Base-by-base conservation (phyloP, 2,329 filamentous ascomycete species). In the Neospermospora avenae region DNA sequence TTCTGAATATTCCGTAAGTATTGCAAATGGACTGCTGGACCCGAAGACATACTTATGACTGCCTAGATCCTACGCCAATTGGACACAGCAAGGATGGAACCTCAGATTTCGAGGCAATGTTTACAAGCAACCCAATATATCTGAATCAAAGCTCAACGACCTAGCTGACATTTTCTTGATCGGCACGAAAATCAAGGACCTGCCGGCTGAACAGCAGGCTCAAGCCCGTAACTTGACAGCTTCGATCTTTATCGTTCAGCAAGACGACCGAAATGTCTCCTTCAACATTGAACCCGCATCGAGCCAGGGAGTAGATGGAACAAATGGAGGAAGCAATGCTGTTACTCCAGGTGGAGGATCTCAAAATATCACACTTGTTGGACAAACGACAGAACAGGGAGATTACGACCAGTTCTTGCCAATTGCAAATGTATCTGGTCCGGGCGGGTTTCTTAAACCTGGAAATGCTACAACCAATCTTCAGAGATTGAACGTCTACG, bases 51-150 rank as follows among this genome's bases (percentile, higher is more conserved):
- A 49, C 65, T 69, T 55, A 65, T 39, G 22, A 25, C 18, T 25
- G 22, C 56, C 11, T 55, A 81, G 78, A n/a, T 77, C 78, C 11
- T 88, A 88, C 65, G 89, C 80, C n/a, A 93, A 93, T 65, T 93
- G 87, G 85, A 92, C 89, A 1, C 78, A 86, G n/a, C 74, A 84
- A 60, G 87, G 87, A 35, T 93, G 90, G 90, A 90, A 86, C 63
- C 80, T 92, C 3, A 81, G 88, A 28, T 84, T 92, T 63, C 89
- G 89, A 65, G 90, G 89, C 66, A 91, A 91, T 69, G 86, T 92
- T n/a, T 93, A 87, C 79, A 92, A 91, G 73, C 82, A 88, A 63
- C 89, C 89, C 1, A 83, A 89, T 61, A 86, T 89, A 35, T 82
- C 81, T 1, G 78, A 84, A 66, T 76, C 78, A 35, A 89, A 84